phyloP scores from a whole-genome alignment of 2,329 filamentous ascomycete genomes.

The Colletotrichum shisoi region DNA sequence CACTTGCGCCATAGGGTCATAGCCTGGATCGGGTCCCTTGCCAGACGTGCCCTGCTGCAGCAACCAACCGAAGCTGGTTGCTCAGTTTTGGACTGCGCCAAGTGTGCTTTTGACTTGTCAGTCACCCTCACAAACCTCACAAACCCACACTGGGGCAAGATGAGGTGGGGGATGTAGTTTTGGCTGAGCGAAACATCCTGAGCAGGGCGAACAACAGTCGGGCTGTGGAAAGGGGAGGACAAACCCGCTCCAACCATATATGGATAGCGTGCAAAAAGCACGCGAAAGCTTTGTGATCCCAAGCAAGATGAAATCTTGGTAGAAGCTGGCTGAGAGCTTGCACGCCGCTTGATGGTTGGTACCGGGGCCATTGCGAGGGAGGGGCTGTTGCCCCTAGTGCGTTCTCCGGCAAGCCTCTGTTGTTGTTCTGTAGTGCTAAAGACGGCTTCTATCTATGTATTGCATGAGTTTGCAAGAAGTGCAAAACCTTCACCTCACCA shows the following conservation, averaged over 20 bases:
- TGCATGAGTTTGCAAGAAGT: not conserved
- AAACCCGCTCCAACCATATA: constrained; percentile 3
- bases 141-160: not conserved
- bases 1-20: constrained; percentile 18
- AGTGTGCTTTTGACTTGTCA: not conserved
- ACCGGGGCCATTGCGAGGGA: not conserved
- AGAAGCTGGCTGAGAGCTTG: constrained; percentile 14
- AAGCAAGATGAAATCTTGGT: constrained; percentile 23
- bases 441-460: not conserved
- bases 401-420: constrained; percentile 3
- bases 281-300: constrained; percentile 1
- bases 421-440: not conserved
- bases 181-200: not conserved
- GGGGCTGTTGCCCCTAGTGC: constrained; percentile 1
- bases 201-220: constrained; percentile 3
- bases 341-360: constrained; percentile 9
- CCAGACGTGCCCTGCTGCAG: not conserved
- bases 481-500: constrained; percentile 14
- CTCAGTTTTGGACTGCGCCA: too few relatives aligned
- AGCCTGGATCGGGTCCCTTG: constrained; percentile 28
- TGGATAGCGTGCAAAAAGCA: constrained; percentile 16
- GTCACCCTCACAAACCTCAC: too few relatives aligned
- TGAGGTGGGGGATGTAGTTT: not conserved
- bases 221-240: not conserved
- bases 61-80: not conserved